Conservation (phyloP, 331 rosid genomes). For the Malus hybrid region DNA sequence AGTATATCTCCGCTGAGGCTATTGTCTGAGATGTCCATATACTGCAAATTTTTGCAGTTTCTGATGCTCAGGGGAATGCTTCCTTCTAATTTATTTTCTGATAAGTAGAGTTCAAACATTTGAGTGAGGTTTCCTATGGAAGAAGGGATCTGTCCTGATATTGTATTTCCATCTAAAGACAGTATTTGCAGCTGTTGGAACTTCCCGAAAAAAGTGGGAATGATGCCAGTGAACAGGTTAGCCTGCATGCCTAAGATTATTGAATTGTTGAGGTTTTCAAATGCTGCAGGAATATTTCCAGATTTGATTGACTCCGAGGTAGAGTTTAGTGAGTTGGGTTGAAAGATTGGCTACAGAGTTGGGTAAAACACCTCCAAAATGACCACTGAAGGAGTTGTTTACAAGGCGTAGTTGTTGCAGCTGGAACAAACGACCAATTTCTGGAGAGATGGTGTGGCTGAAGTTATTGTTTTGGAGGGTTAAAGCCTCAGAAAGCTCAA, state of each 20-base stretch:
- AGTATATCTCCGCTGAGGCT: slow-evolving; percentile 16
- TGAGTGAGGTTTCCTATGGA: slow-evolving; percentile 35
- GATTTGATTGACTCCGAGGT: slow-evolving; percentile 23
- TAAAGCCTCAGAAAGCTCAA: slow-evolving; percentile 26
- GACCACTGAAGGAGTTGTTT: slow-evolving; percentile 7
- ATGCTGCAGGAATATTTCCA: slow-evolving; percentile 22
- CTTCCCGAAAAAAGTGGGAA: slow-evolving; percentile 30
- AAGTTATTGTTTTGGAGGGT: slow-evolving; percentile 18
- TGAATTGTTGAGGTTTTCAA: slow-evolving; percentile 20
- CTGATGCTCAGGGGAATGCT: slow-evolving; percentile 19
- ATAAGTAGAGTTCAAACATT: neutral
- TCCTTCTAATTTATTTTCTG: slow-evolving; percentile 25
- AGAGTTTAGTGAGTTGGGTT: slow-evolving; percentile 9
- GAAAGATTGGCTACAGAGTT: slow-evolving; percentile 31
- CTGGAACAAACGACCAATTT: slow-evolving; percentile 21
- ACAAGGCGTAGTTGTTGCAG: neutral
- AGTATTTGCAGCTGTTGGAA: slow-evolving; percentile 18
- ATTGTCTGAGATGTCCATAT: slow-evolving; percentile 5
- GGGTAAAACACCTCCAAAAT: slow-evolving; percentile 34
- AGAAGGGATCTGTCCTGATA: slow-evolving; percentile 30
- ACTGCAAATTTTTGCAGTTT: slow-evolving; percentile 1
- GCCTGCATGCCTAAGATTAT: neutral
- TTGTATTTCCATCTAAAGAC: slow-evolving; percentile 11
- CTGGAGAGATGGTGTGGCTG: slow-evolving; percentile 17
- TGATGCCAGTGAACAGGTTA: slow-evolving; percentile 21